These are phyloP conservation scores for Acanthamoeba royreba DNA, from an alignment of 208 protist genomes.

Conservation along the genomic window DNA sequence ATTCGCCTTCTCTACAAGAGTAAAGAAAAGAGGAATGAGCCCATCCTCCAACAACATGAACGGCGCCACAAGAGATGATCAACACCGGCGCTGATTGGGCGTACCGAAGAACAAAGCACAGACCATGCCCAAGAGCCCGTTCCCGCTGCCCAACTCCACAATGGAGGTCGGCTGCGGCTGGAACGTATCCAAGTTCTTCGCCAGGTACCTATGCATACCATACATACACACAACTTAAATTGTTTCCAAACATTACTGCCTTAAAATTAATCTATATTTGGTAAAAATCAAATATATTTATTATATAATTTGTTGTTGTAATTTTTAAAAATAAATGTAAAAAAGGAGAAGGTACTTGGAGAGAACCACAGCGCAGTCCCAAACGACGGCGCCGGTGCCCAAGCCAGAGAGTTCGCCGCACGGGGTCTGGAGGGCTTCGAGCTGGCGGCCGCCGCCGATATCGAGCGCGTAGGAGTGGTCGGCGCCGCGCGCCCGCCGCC, in stretches of 20 bases:
- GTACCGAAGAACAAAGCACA: constrained; percentile 16
- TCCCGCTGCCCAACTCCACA: constrained; percentile 23
- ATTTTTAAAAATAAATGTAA: background rate
- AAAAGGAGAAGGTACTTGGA: background rate
- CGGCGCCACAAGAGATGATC: no score
- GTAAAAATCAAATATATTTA: background rate
- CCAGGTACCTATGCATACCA: constrained; percentile 21
- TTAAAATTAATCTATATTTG: no score
- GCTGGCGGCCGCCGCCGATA: background rate
- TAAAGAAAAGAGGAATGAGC: no score
- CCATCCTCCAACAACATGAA: no score
- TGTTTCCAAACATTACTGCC: no score
- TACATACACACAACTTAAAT: no score
- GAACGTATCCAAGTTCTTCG: background rate
- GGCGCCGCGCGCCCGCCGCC: background rate
- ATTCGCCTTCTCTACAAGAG: background rate
- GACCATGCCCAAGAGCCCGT: constrained; percentile 42
- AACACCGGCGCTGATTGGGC: no score
- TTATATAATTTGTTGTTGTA: background rate
- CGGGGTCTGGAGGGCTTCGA: background rate
- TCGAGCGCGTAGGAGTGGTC: background rate
- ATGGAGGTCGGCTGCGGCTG: background rate
- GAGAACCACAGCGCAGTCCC: constrained; percentile 38
- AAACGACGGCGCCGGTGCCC: constrained; percentile 17
- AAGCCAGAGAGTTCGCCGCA: background rate